Base-by-base conservation (phyloP, 2,329 filamentous ascomycete genomes). In the Orbilia quercus region DNA sequence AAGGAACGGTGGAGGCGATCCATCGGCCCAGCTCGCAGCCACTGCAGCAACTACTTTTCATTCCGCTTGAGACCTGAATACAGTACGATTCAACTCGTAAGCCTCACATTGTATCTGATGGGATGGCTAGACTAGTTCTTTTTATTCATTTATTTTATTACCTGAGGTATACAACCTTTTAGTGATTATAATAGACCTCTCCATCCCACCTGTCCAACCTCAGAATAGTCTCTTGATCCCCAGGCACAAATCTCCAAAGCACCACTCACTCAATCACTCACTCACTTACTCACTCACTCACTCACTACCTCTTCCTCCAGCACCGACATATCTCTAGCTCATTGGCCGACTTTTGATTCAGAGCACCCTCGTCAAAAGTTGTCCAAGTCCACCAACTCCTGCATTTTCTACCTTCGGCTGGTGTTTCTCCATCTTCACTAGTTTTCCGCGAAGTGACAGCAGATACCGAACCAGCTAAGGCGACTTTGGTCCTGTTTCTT, bases 191-290 rank as follows among this genome's bases (percentile, higher is more conserved):
- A 31, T 18, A 23, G 12, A 31, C 48, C n/a, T 22, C n/a, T 18
- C 18, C 20, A 7, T 16, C 16, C 18, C 25, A 16, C 28, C 28
- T 23, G 18, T 51, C 25, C 28, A 25, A 51, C 48, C 48, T 36
- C 25, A 51, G 25, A 31, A 51, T 34, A 51, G 25, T 22, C 53
- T 57, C 53, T 57, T 12, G 36, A 55, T 20, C 22, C 18, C 11
- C 53, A 57, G 22, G 38, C 53, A 57, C 16, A 28, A 48, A 57
- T 4, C 28, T 31, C 18, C 31, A 42, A 57, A 31, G n/a, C 25
- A 40, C 31, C 44, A n/a, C 34, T 55, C 51, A 9, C n/a, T 14
- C 18, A 40, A 22, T 53, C n/a, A 36, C n/a, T 14, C 28, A 53
- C n/a, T 34, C 31, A 55, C 36, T n/a, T n/a, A n/a, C n/a, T n/a